Evolutionary conservation across 129 eudicot species (phyloP).

Genomic region (Smallanthus sonchifolius): DNA sequence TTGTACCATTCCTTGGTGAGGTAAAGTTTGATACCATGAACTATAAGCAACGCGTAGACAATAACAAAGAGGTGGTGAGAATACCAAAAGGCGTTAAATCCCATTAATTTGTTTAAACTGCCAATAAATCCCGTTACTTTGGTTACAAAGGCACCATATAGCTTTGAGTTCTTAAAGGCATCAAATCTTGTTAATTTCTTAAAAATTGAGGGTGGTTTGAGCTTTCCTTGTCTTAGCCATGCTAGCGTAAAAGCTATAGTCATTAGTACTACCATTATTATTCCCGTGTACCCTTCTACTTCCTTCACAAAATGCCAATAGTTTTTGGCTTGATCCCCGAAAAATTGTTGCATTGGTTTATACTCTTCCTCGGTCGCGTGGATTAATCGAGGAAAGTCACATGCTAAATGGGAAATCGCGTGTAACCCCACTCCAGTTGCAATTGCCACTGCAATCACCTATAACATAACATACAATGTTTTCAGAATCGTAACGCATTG

Average conservation of each 20-base stretch:
- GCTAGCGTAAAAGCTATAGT: constrained; percentile 87
- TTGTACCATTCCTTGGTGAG: constrained; percentile 57
- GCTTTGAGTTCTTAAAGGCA: constrained; percentile 68
- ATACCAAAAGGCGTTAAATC: constrained; percentile 91
- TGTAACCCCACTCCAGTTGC: constrained; percentile 76
- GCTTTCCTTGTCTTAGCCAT: constrained; percentile 53
- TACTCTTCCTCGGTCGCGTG: constrained; percentile 50
- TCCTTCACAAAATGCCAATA: constrained; percentile 68
- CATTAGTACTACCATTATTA: constrained; percentile 75
- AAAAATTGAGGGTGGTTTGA: constrained; percentile 45
- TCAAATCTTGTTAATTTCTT: constrained; percentile 69
- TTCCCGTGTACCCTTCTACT: constrained; percentile 74
- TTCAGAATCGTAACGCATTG: no score
- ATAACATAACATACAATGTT: not conserved
- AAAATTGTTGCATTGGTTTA: constrained; percentile 46
- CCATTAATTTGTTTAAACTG: constrained; percentile 53
- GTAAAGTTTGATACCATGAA: constrained; percentile 75
- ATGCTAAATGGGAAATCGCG: constrained; percentile 56
- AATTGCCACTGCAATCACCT: constrained; percentile 74
- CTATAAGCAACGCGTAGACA: constrained; percentile 61
- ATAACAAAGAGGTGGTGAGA: constrained; percentile 83
- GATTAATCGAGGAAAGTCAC: constrained; percentile 71
- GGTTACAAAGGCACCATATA: not conserved
- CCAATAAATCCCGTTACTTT: not conserved
- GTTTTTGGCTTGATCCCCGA: constrained; percentile 53